A percentile compares a stretch with the other conserved stretches of the same genome.
These are phyloP conservation scores for Sisymbrium irio DNA, from an alignment of 345 rosid genomes.

Conservation along the genomic window DNA sequence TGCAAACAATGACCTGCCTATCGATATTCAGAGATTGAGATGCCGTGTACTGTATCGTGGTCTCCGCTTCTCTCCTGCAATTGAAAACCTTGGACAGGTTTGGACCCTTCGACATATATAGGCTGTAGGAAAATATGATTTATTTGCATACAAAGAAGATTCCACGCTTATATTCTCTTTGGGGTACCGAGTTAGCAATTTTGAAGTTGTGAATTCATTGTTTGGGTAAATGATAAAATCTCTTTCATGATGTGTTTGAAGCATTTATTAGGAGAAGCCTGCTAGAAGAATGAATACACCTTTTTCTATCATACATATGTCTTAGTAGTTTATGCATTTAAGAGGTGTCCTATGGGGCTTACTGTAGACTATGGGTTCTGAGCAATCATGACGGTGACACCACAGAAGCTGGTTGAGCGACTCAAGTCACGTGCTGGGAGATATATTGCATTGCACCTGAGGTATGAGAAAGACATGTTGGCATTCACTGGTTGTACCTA, in stretches of 20 bases:
- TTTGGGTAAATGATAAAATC: neutral
- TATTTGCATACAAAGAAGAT: slow-evolving; percentile 5
- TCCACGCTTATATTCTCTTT: neutral
- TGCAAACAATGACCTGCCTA: slow-evolving; percentile 84
- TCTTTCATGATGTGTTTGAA: neutral
- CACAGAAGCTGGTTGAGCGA: slow-evolving; percentile 96
- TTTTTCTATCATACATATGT: slow-evolving; percentile 6
- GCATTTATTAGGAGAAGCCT: neutral
- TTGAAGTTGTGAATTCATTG: neutral
- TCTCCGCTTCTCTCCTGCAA: slow-evolving; percentile 71
- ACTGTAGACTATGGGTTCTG: slow-evolving; percentile 86
- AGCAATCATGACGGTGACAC: slow-evolving; percentile 83
- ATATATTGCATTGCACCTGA: slow-evolving; percentile 86
- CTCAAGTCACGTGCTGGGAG: slow-evolving; percentile 69
- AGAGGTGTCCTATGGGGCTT: slow-evolving; percentile 90
- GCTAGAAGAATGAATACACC: neutral
- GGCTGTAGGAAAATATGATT: neutral
- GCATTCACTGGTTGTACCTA: slow-evolving; percentile 92
- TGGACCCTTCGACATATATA: slow-evolving; percentile 22
- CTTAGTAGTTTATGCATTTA: slow-evolving; percentile 54
- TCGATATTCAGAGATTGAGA: slow-evolving; percentile 82
- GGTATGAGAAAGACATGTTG: slow-evolving; percentile 97
- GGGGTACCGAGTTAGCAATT: neutral
- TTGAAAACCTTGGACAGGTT: slow-evolving; percentile 87
- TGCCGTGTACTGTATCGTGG: slow-evolving; percentile 82